phyloP scores from a whole-genome alignment of 75 land plant species.

The Larix kaempferi region DNA sequence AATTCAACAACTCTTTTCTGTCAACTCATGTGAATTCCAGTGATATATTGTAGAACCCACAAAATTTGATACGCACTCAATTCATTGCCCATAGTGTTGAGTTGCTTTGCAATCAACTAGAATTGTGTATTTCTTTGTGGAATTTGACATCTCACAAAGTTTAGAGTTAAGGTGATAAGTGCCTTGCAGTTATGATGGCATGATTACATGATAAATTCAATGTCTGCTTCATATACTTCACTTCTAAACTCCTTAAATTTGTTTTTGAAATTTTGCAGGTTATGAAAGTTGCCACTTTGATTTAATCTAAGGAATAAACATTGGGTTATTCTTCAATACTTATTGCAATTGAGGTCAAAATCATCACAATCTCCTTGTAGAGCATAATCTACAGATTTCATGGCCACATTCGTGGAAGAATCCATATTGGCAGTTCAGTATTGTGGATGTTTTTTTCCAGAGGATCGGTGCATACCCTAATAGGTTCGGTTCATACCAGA shows the following conservation, averaged over 20 bases:
- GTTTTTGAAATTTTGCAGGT: conserved; percentile 1
- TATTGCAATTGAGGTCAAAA: not conserved
- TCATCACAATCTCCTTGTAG: not conserved
- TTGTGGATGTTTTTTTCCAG: not conserved
- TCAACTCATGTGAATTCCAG: too few species aligned
- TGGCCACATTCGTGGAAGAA: not conserved
- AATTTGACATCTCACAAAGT: not conserved
- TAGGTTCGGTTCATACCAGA: not conserved
- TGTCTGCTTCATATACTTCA: not conserved
- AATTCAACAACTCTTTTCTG: too few species aligned
- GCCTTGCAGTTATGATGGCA: not conserved
- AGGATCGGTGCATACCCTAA: too few species aligned
- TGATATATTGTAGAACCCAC: too few species aligned
- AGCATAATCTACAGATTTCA: not conserved
- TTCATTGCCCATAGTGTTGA: too few species aligned
- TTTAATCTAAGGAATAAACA: not conserved
- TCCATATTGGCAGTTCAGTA: not conserved
- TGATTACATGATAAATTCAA: not conserved
- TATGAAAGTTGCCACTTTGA: not conserved
- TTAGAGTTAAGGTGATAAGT: not conserved
- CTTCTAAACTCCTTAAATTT: not conserved
- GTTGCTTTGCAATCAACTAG: too few species aligned
- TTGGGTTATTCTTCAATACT: not conserved
- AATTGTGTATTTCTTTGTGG: too few species aligned
- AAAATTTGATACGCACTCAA: too few species aligned